Evolutionary conservation across 306 rosid species (phyloP).

Genomic region (Lathyrus tuberosus): DNA sequence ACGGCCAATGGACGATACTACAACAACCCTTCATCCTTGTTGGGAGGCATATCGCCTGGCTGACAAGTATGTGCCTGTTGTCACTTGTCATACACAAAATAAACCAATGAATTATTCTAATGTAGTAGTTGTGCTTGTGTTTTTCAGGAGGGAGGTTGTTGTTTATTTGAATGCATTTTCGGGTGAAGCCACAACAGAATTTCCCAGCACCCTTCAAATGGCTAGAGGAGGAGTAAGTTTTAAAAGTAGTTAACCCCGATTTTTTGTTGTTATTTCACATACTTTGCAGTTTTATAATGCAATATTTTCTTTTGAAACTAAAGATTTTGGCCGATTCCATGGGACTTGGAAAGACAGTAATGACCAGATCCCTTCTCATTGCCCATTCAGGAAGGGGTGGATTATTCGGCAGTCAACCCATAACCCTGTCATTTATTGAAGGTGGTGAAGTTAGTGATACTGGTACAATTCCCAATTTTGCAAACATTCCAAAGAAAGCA

Average conservation of each 20-base stretch:
- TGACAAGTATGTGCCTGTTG: constrained; percentile 59
- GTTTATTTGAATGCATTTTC: constrained; percentile 90
- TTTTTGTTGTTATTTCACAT: constrained; percentile 12
- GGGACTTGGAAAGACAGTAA: constrained; percentile 98
- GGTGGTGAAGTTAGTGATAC: constrained; percentile 48
- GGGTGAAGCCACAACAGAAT: constrained; percentile 84
- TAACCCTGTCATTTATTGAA: constrained; percentile 46
- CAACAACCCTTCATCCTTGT: constrained; percentile 91
- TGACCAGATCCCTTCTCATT: constrained; percentile 89
- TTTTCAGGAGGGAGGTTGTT: constrained; percentile 67
- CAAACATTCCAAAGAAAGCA: constrained; percentile 50
- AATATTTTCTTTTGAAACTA: constrained; percentile 44
- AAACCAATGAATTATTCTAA: constrained; percentile 29
- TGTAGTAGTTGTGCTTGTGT: constrained; percentile 31
- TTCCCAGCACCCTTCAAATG: constrained; percentile 95
- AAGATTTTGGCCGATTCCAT: constrained; percentile 98
- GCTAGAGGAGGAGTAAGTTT: constrained; percentile 94
- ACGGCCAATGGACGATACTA: constrained; percentile 57
- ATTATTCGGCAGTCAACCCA: constrained; percentile 51
- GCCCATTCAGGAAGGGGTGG: constrained; percentile 71
- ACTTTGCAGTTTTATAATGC: constrained; percentile 30
- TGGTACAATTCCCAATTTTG: constrained; percentile 41
- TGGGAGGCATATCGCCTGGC: constrained; percentile 90
- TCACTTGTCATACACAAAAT: constrained; percentile 20
- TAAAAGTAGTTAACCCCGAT: constrained; percentile 33